Base-by-base conservation (phyloP, 2,329 filamentous ascomycete species). In the Pestalotiopsis sp. region DNA sequence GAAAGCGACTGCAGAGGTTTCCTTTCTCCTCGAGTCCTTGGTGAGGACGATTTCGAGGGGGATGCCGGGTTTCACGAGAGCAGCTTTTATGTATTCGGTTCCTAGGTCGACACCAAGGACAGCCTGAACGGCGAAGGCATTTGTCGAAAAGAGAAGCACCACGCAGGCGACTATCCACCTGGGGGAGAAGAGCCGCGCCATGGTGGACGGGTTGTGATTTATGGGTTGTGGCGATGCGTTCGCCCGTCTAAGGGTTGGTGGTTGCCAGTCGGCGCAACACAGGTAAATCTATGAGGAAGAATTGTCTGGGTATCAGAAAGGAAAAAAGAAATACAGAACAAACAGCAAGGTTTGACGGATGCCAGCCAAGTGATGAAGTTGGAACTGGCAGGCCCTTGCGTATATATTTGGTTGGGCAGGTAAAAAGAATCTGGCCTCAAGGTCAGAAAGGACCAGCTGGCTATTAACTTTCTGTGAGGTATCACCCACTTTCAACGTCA, bases 1-100 rank as follows among this genome's bases (percentile, higher is more conserved):
- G 84, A 99, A 98, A 58, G 94, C 92, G 74, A 99, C 90, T 57
- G 94, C 95, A 2, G 95, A 94, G 27, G 89, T 89, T 81, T 99
- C 96, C 85, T 99, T 99, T 78, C 96, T 92, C 81, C 97, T 93
- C 38, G 96, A 98, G 83, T 99, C 96, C 80, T 98, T 99, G 38
- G 95, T 98, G 68, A 98, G 88, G 80, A 99, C 95, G 73, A 99
- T 98, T 74, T 99, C 96, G 78, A 99, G 93, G 12, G 96, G 96
- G 66, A 97, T 95, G 70, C 96, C 96, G 2, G 96, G 96, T 84
- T 98, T 98, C 71, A 99, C 95, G 57, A 99, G 89, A 14, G 93
- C 91, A 36, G 95, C 95, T 85, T 98, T 99, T 84, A 99, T 93
- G 83, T 97, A 98, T 80, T 97, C 94, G 68, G 96, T 98, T 74